Conservation (phyloP, 2,329 filamentous ascomycete species). For the Colletotrichum melonis region DNA sequence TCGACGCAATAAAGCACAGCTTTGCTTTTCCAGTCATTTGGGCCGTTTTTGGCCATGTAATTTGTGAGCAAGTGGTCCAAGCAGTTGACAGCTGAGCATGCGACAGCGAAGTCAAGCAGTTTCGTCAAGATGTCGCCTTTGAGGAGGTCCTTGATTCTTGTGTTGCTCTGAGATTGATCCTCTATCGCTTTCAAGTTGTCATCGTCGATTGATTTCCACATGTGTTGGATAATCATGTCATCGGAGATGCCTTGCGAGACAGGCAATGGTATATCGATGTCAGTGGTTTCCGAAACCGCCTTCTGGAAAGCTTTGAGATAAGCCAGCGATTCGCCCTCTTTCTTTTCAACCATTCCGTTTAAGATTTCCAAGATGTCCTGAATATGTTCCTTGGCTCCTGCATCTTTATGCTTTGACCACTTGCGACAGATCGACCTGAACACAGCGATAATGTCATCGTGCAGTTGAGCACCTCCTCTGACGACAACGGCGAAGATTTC, state of each 20-base stretch:
- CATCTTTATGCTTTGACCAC: neutral
- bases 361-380: neutral
- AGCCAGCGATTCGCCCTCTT: neutral
- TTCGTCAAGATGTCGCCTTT: neutral
- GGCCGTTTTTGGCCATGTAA: neutral
- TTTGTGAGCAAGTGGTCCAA: neutral
- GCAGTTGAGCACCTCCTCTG: neutral
- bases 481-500: neutral
- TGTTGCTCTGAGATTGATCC: neutral
- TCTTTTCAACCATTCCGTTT: neutral
- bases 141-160: neutral
- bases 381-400: neutral
- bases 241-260: neutral
- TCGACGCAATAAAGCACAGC: neutral
- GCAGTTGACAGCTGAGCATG: neutral
- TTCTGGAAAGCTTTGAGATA: slow-evolving; percentile 20
- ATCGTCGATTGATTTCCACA: slow-evolving; percentile 6
- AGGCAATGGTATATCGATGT: neutral
- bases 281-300: neutral
- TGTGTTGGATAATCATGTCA: neutral
- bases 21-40: neutral
- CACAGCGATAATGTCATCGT: neutral
- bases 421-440: slow-evolving; percentile 1
- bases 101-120: neutral
- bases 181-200: neutral